phyloP scores from a whole-genome alignment of 345 rosid genomes.

The Schrenkiella parvula region DNA sequence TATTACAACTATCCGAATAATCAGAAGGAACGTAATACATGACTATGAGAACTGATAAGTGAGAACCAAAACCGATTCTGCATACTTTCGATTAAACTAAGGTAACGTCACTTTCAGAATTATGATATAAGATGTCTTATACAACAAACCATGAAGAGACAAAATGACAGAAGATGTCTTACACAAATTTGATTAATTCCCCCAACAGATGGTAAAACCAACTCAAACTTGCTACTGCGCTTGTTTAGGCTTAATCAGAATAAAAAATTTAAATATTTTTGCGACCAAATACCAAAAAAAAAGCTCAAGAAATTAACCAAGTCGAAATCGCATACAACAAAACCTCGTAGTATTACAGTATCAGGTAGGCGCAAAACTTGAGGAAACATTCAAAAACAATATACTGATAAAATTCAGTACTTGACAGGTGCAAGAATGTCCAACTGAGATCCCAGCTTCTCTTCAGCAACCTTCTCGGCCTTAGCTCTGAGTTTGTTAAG shows the following conservation, averaged over 20 bases:
- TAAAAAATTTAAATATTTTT: neutral
- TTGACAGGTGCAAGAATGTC: constrained; percentile 60
- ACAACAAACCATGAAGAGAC: neutral
- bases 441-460: constrained; percentile 69
- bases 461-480: constrained; percentile 79
- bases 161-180: too few relatives aligned
- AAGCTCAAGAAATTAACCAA: neutral
- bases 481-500: constrained; percentile 64
- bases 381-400: constrained; percentile 2
- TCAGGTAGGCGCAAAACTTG: neutral
- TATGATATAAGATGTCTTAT: neutral
- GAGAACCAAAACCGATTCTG: neutral
- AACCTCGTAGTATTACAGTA: neutral
- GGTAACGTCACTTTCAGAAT: neutral
- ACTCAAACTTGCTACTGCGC: too few relatives aligned
- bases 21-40: neutral
- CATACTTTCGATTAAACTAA: neutral
- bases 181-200: too few relatives aligned
- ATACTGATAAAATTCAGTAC: constrained; percentile 33
- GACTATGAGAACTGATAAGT: too few relatives aligned
- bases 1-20: too few relatives aligned
- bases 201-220: neutral
- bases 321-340: neutral
- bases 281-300: neutral
- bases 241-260: neutral